Evolutionary conservation across 306 rosid species (phyloP).

Genomic region (Prosopis cineraria): DNA sequence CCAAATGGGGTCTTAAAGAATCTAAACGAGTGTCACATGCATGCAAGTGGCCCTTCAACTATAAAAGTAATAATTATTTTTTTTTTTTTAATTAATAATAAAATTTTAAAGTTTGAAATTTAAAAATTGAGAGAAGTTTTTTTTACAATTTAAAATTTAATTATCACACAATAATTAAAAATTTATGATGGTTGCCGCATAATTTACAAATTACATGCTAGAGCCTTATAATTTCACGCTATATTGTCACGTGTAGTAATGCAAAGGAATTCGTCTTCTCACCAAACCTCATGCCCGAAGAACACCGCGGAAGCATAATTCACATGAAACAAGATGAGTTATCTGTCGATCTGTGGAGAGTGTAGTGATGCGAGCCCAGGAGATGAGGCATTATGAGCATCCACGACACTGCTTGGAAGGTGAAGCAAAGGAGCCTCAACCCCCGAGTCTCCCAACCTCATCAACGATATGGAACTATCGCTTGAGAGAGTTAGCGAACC

Average conservation of each 20-base stretch:
- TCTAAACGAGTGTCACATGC: no score
- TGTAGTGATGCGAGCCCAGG: neutral
- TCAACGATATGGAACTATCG: constrained; percentile 66
- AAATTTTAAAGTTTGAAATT: no score
- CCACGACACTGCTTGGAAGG: neutral
- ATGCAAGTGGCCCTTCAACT: no score
- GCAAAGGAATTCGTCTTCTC: neutral
- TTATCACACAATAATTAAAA: no score
- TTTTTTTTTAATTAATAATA: no score
- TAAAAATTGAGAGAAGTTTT: no score
- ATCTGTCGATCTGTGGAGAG: neutral
- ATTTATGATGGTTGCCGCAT: no score
- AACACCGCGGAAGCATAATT: neutral
- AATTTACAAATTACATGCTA: no score
- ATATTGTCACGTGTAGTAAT: neutral
- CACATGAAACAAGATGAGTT: neutral
- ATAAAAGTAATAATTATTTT: no score
- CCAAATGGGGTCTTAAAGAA: no score
- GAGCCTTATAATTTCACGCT: neutral
- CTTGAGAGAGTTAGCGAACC: constrained; percentile 68
- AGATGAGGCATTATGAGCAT: neutral
- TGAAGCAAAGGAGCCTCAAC: neutral
- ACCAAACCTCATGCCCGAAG: neutral
- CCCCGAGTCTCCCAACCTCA: constrained; percentile 16
- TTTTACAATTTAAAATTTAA: no score